Base-by-base conservation (phyloP, 495 filamentous ascomycete genomes). In the Entonaema liquescens region DNA sequence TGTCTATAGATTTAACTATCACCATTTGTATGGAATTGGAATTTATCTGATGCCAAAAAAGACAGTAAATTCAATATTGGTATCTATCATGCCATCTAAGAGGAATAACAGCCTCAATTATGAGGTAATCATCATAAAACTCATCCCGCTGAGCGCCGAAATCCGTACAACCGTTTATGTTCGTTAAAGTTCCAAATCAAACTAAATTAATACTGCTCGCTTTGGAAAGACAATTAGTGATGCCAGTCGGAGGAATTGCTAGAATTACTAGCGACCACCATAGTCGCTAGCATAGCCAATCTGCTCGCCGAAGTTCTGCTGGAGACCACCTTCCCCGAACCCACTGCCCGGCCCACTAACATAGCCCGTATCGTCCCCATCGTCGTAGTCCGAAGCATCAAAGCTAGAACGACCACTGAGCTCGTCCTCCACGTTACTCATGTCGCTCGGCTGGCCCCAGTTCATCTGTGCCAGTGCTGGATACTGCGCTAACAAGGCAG, bases 401-500 rank as follows among this genome's bases (percentile, higher is more conserved):
- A 95, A 98, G 73, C 92, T 95, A 72, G 91, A 94, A 40, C 92
- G 86, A 0, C 93, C 92, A 59, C 90, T 92, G 19, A 93, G 85
- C 49, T 95, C 93, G 54, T 93, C 89, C 33, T 92, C 90, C 13
- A 89, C 80, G 63, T 87, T 86, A n/a, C 81, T 73, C 65, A 91
- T 81, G 57, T 84, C 84, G 59, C 73, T 81, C 38, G 42, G 1
- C 23, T 85, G 82, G 28, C 89, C 86, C 93, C 93, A 97, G 68
- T 92, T 91, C 76, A 97, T 83, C 25, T 86, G 89, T 44, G 93
- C 93, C 26, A 99, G 83, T 12, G 92, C 94, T 12, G 95, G 95
- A 76, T 97, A 98, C 72, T 98, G 95, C 15, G 91, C 91, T 21
- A 98, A 83, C 61, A 99, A 80, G 11, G 93, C 95, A 8, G 91